Percentiles rank a stretch among this genome's conserved stretches.
Conservation (phyloP, 345 rosid genomes). For the Conringia planisiliqua region DNA sequence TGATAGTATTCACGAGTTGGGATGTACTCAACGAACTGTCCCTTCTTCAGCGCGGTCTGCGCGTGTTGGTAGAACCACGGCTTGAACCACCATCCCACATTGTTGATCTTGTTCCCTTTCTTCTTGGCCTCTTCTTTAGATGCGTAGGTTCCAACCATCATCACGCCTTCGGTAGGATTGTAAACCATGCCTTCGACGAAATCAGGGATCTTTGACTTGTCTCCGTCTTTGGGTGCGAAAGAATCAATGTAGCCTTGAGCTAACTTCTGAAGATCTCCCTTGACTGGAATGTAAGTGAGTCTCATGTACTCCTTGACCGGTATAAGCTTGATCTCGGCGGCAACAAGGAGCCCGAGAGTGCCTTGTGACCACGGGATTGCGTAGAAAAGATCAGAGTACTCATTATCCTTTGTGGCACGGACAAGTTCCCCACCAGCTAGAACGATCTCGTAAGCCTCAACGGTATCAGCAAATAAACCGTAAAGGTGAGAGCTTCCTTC, state of each 20-base stretch:
- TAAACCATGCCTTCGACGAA: slow-evolving; percentile 95
- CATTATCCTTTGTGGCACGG: slow-evolving; percentile 90
- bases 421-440: slow-evolving; percentile 84
- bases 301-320: slow-evolving; percentile 91
- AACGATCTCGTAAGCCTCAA: slow-evolving; percentile 93
- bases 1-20: slow-evolving; percentile 96
- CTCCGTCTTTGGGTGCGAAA: slow-evolving; percentile 88
- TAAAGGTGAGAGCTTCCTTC: slow-evolving; percentile 98
- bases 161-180: slow-evolving; percentile 63
- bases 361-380: slow-evolving; percentile 99
- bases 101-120: slow-evolving; percentile 85
- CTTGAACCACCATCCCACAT: slow-evolving; percentile 97
- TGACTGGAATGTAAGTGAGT: slow-evolving; percentile 80
- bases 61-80: slow-evolving; percentile 99
- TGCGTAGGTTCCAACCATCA: slow-evolving; percentile 94
- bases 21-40: slow-evolving; percentile 95
- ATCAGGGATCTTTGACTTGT: slow-evolving; percentile 76
- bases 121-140: slow-evolving; percentile 87
- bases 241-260: slow-evolving; percentile 90
- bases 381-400: slow-evolving; percentile 85
- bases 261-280: slow-evolving; percentile 60
- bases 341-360: slow-evolving; percentile 90
- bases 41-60: slow-evolving; percentile 68
- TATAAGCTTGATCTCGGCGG: slow-evolving; percentile 91
- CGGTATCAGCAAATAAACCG: slow-evolving; percentile 95